Percentiles rank a stretch among this genome's conserved stretches.
phyloP scores from a whole-genome alignment of 1,284 basidiomycete genomes.

The Cystobasidiaceae sp. region DNA sequence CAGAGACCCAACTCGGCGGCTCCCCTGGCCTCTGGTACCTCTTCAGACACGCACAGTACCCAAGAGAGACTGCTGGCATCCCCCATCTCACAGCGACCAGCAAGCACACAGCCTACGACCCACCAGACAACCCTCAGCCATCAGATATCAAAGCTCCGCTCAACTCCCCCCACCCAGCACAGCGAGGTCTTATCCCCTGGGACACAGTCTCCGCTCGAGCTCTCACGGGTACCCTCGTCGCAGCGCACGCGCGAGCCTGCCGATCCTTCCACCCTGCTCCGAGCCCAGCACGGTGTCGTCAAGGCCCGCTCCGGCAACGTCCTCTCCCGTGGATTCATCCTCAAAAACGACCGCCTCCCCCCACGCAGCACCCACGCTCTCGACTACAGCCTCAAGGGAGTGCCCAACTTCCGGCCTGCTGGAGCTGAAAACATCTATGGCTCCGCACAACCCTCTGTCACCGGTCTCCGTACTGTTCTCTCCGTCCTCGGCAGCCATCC shows the following conservation, averaged over 20 bases:
- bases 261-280: conserved; percentile 13
- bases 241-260: neutral
- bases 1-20: too few species aligned
- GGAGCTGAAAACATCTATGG: conserved; percentile 83
- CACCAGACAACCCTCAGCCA: too few species aligned
- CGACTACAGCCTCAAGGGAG: conserved; percentile 82
- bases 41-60: too few species aligned
- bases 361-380: conserved; percentile 16
- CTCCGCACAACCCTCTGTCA: conserved; percentile 87
- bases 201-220: too few species aligned
- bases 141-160: too few species aligned
- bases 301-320: conserved; percentile 35
- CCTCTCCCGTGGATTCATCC: conserved; percentile 38
- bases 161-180: too few species aligned
- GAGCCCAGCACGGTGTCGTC: conserved; percentile 29
- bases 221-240: too few species aligned
- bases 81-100: too few species aligned
- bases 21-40: too few species aligned
- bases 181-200: too few species aligned
- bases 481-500: conserved; percentile 61
- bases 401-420: conserved; percentile 84
- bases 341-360: conserved; percentile 39
- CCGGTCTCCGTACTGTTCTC: conserved; percentile 85
- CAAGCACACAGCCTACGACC: too few species aligned
- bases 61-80: too few species aligned